Base-by-base conservation (phyloP, 352 stramenopile species). In the Phytophthora pistaciae region DNA sequence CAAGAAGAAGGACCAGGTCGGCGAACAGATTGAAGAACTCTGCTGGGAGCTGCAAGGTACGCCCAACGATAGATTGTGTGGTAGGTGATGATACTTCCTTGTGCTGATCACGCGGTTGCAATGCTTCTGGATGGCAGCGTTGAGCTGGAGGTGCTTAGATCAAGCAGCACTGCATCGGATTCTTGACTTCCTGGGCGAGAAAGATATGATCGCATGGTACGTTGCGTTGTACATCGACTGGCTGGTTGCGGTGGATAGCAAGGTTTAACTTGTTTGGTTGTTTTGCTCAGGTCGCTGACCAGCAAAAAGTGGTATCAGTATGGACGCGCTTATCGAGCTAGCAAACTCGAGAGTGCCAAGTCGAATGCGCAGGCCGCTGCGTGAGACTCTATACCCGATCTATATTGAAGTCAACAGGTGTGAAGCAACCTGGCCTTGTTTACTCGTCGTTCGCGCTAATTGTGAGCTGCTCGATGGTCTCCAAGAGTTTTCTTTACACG, bases 1-100 rank as follows among this genome's bases (percentile, higher is more conserved):
- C 20, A 70, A 82, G 49, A 64, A 87, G 27, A 82, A 82, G 31
- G 63, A 89, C 2, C 53, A 54, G n/a, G 60, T 86, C 1, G 74
- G 82, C 1, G 80, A 91, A 11, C 72, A 80, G 25, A 83, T 91
- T 31, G 81, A 90, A 14, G 82, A 87, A 18, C 66, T 94, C 21
- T 72, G 60, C 20, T 94, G 86, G 86, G 86, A 94, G 56, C 79
- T 94, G 46, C 74, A 84, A 68, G 86, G 86, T 93, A 65, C 38
- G 70, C 56, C 3, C 4, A 49, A 9, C 21, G 3, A 50, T 23
- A 2, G 3, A 56, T 14, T 21, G 20, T 31, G 0, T 58, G 8
- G n/a, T 55, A 13, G 16, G 8, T 11, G n/a, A 13, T 31, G 2
- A 50, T 64, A 18, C 16, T 38, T 3, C 5, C 21, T 50, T 50